phyloP scores from a whole-genome alignment of 352 stramenopile species.

The Chrysophaeum taylorii region DNA sequence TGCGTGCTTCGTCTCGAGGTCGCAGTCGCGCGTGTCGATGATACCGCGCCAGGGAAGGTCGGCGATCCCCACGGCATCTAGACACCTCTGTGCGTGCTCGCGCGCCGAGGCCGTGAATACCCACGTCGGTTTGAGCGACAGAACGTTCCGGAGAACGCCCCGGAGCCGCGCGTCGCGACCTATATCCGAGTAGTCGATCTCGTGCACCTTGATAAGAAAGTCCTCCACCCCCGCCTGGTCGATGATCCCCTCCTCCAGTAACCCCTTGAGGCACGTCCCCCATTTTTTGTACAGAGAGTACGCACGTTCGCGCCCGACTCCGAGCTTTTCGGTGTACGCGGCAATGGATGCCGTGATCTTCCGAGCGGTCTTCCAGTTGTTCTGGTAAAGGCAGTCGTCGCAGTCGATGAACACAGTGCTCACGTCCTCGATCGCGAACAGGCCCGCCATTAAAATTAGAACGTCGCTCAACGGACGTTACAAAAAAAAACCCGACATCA shows the following conservation, averaged over 20 bases:
- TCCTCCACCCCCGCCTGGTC: conserved; percentile 37
- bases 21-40: conserved; percentile 44
- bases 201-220: conserved; percentile 44
- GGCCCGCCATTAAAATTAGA: too few species aligned
- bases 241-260: conserved; percentile 41
- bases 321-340: conserved; percentile 30
- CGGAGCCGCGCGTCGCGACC: conserved; percentile 30
- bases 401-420: too few species aligned
- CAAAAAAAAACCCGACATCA: too few species aligned
- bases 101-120: conserved; percentile 46
- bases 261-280: conserved; percentile 42
- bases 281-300: conserved; percentile 49
- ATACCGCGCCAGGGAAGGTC: conserved; percentile 40
- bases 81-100: conserved; percentile 41
- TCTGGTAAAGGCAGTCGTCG: conserved; percentile 54
- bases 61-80: conserved; percentile 39
- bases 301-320: conserved; percentile 29
- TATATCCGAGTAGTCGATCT: conserved; percentile 40
- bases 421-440: too few species aligned
- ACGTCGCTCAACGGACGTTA: too few species aligned
- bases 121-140: conserved; percentile 40
- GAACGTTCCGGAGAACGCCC: too few species aligned
- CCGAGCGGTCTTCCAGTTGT: conserved; percentile 41
- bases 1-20: conserved; percentile 47
- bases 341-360: conserved; percentile 46